Base-by-base conservation (phyloP, 140 eudicot species). In the Stevia rebaudiana region DNA sequence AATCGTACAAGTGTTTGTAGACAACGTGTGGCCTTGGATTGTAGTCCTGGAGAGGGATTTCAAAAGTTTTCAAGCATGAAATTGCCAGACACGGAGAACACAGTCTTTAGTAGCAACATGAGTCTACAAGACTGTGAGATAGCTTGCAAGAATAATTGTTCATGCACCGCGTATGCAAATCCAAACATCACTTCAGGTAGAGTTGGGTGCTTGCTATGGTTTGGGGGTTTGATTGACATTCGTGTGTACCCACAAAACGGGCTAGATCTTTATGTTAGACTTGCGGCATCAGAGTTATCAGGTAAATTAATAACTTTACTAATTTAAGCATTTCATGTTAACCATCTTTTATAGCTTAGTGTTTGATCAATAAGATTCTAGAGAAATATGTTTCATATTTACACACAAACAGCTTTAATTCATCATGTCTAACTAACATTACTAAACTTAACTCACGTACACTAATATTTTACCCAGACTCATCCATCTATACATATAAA, bases 191-290 rank as follows among this genome's bases (percentile, higher is more conserved):
- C n/a, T n/a, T n/a, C n/a, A n/a, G n/a, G 53, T 18, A 24, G 25
- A 47, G 24, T 16, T 17, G 53, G 53, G 53, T 47, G 53, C 53
- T 47, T 47, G 53, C 53, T 47, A 6, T 47, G 53, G 53, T 43
- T 43, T 43, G 49, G 49, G 19, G 49, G 3, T 43, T 13, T 43
- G 49, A 43, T 43, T 43, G 49, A 43, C 15, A 19, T 43, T 9
- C 49, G 49, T 12, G 49, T 43, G 12, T 43, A 13, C 49, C 49
- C 49, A n/a, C 49, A 43, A 4, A 43, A 43, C 0, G 48, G 49
- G 19, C 49, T 12, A 43, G 49, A 43, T 43, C 49, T 43, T 5
- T 43, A 43, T 43, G 49, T 43, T 4, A 43, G 49, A n/a, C 49
- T 43, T 43, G 49, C 53, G 10, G 53, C 53, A 23, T 47, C 53